Evolutionary conservation across 2,329 filamentous ascomycete species (phyloP).

Genomic region (Fusarium nanum): DNA sequence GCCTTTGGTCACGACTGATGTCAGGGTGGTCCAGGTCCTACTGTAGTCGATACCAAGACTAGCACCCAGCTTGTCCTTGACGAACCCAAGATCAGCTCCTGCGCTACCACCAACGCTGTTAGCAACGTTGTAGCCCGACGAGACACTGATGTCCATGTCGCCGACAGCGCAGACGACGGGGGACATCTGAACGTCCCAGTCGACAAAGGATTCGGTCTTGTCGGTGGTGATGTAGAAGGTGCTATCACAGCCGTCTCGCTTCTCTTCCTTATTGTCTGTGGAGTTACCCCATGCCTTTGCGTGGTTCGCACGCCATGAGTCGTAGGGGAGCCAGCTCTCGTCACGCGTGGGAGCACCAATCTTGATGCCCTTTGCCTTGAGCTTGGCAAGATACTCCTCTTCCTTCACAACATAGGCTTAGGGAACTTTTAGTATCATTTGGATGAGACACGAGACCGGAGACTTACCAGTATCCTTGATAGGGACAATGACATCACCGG

Average conservation of each 20-base stretch:
- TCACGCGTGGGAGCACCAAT: not conserved
- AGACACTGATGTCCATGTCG: constrained; percentile 1
- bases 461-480: not conserved
- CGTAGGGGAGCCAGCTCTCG: not conserved
- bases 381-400: not conserved
- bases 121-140: not conserved
- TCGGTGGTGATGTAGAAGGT: not conserved
- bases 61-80: not conserved
- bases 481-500: not conserved
- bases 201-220: not conserved
- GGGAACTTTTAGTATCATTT: not conserved
- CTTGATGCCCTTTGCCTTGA: not conserved
- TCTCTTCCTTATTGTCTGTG: not conserved
- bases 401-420: not conserved
- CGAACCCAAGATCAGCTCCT: not conserved
- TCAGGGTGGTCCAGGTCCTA: not conserved
- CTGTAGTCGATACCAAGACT: not conserved
- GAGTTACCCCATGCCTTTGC: not conserved
- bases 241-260: not conserved
- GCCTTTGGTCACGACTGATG: not conserved
- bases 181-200: constrained; percentile 2
- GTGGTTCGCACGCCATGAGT: not conserved
- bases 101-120: not conserved
- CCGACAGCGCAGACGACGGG: not conserved
- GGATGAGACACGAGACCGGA: rapidly evolving